Percentiles rank a stretch among this genome's conserved stretches.
Conservation (phyloP, 257 asterid genomes). For the Osmanthus fragrans region DNA sequence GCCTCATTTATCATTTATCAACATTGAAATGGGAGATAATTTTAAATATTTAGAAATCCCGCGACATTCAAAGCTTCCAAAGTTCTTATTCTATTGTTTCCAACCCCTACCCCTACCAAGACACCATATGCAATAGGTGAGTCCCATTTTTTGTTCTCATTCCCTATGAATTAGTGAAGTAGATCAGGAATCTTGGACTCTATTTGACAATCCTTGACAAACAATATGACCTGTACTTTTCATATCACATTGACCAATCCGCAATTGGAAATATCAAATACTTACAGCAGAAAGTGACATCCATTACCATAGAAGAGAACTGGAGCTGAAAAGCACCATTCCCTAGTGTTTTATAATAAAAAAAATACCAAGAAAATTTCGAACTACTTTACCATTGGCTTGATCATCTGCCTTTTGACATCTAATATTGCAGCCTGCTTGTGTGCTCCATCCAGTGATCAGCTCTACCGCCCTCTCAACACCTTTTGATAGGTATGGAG, state of each 20-base stretch:
- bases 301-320: conserved; percentile 4
- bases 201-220: not conserved
- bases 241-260: not conserved
- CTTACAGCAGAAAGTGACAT: not conserved
- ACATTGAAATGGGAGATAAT: not conserved
- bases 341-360: not conserved
- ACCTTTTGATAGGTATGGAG: conserved; percentile 81
- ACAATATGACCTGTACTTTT: not conserved
- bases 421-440: conserved; percentile 28
- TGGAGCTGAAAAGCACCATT: not conserved
- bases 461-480: conserved; percentile 79
- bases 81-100: not conserved
- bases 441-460: conserved; percentile 38
- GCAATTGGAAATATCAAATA: not conserved
- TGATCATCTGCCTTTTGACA: conserved; percentile 38
- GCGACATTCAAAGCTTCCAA: not conserved
- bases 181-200: not conserved
- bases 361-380: not conserved
- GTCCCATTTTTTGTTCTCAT: not conserved
- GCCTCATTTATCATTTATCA: not conserved
- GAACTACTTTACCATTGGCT: conserved; percentile 44
- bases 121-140: not conserved
- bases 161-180: not conserved
- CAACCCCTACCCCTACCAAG: not conserved
- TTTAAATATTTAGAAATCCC: not conserved